Evolutionary conservation across 495 filamentous ascomycete species (phyloP), one percentile per base, ranked within the genome.

Genomic region (Aspergillus biplanus): DNA sequence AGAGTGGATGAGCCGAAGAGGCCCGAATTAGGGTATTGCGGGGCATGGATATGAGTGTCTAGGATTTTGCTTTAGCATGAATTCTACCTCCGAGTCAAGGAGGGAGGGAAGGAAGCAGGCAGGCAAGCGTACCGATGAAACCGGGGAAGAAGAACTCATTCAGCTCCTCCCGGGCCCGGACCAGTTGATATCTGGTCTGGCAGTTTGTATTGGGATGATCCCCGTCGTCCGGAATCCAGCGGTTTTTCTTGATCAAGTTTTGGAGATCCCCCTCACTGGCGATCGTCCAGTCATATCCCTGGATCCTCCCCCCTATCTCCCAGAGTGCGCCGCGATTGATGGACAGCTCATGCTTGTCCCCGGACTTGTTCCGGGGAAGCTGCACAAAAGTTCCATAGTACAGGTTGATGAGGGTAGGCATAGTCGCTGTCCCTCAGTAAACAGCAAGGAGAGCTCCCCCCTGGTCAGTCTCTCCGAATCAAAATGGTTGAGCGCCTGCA

Each of bases 41-140:
- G 85, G 50, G 94, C 94, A 74, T 98, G 94, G 65, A 96, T 90
- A 75, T 98, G 94, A 13, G 94, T 96, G 75, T 98, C 93, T 92
- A 61, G 9, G 16, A 27, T 32, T 12, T 44, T 56, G 31, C 2
- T 49, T 65, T 49, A 56, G 49, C 7, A 73, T 49, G 67, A 42
- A 27, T 39, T 37, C 39, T 52, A 64, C 13, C 50, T 58, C 18
- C 4, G 18, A 18, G 21, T 35, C 33, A 55, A 48, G 21, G 16
- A 60, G 52, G 34, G 52, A 21, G 31, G 6, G 27, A 34, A 48
- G 11, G 16, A 52, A n/a, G 15, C 21, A 8, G 34, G 18, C 48
- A 44, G 33, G 68, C 2, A 2, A 27, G 21, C 69, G 54, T 63
- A 93, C 91, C 92, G 49, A 98, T 89, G 72, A 98, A 96, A 13